These are phyloP conservation scores for Cercospora sesami DNA, from an alignment of 2,329 filamentous ascomycete species.

Conservation along the genomic window DNA sequence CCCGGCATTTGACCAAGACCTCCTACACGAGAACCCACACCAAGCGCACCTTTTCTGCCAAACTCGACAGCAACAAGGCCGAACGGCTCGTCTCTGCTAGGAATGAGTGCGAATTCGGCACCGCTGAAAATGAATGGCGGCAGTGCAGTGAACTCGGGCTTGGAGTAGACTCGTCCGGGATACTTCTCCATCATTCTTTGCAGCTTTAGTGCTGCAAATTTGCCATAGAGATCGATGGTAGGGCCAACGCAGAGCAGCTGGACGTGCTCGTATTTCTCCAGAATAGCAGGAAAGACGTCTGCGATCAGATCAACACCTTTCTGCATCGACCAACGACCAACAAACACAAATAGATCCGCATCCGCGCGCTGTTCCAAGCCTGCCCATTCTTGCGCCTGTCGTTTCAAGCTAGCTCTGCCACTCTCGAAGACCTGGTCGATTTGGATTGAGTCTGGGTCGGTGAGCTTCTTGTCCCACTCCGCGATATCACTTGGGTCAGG, in stretches of 20 bases:
- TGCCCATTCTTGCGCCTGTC: conserved; percentile 68
- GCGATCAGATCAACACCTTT: conserved; percentile 69
- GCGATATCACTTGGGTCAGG: conserved; percentile 66
- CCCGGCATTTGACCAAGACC: conserved; percentile 70
- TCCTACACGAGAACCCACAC: conserved; percentile 65
- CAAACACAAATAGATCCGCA: conserved; percentile 67
- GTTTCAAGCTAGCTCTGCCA: conserved; percentile 54
- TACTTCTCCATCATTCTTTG: conserved; percentile 65
- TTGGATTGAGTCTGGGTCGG: conserved; percentile 51
- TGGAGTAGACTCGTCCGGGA: conserved; percentile 65
- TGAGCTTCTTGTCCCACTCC: conserved; percentile 58
- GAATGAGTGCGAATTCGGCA: conserved; percentile 68
- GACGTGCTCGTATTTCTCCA: conserved; percentile 60
- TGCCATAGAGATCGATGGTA: conserved; percentile 67
- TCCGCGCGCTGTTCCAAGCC: conserved; percentile 61
- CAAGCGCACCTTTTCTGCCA: conserved; percentile 66
- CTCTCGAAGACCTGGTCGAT: conserved; percentile 59
- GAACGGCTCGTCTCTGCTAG: conserved; percentile 68
- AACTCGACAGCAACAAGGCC: conserved; percentile 69
- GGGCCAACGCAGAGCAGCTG: conserved; percentile 66
- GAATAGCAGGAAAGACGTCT: conserved; percentile 63
- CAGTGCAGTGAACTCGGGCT: conserved; percentile 66
- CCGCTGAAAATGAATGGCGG: conserved; percentile 68
- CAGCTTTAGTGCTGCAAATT: conserved; percentile 66
- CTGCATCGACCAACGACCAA: conserved; percentile 68